These are phyloP conservation scores for Corymbia citriodora DNA, from an alignment of 441 rosid genomes.

Conservation along the genomic window DNA sequence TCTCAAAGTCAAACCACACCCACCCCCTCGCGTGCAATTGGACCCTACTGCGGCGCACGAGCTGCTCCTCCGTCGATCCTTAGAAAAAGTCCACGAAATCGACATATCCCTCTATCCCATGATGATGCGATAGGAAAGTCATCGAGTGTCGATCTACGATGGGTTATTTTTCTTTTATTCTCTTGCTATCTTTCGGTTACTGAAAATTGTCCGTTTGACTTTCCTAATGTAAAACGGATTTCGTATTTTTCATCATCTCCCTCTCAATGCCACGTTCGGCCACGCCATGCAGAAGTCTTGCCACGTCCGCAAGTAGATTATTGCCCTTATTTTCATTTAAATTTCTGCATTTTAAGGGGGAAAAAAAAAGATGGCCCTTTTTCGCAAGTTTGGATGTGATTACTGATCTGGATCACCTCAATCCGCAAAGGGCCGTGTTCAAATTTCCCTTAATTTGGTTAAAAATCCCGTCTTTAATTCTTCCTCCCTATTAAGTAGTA, in stretches of 20 bases:
- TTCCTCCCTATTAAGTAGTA: not conserved
- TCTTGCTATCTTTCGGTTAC: not conserved
- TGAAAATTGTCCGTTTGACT: not conserved
- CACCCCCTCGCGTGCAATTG: not conserved
- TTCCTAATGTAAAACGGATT: not conserved
- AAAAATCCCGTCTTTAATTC: not conserved
- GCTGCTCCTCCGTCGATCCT: not conserved
- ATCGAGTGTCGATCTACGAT: not conserved
- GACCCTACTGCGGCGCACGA: not conserved
- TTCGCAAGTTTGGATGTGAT: not conserved
- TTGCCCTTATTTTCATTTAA: not conserved
- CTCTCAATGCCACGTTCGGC: not conserved
- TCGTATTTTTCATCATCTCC: too few species aligned
- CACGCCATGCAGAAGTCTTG: not conserved
- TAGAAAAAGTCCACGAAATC: not conserved
- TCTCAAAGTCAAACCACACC: not conserved
- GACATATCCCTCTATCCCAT: not conserved
- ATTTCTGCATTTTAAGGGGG: not conserved
- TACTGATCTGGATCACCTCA: not conserved
- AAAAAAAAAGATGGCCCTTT: not conserved
- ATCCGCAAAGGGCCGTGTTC: not conserved
- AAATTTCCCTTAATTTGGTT: not conserved
- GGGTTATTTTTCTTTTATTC: not conserved
- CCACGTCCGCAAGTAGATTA: not conserved
- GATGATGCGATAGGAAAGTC: not conserved